Conservation (phyloP, 352 stramenopile genomes). For the Phytophthora fragariae region DNA sequence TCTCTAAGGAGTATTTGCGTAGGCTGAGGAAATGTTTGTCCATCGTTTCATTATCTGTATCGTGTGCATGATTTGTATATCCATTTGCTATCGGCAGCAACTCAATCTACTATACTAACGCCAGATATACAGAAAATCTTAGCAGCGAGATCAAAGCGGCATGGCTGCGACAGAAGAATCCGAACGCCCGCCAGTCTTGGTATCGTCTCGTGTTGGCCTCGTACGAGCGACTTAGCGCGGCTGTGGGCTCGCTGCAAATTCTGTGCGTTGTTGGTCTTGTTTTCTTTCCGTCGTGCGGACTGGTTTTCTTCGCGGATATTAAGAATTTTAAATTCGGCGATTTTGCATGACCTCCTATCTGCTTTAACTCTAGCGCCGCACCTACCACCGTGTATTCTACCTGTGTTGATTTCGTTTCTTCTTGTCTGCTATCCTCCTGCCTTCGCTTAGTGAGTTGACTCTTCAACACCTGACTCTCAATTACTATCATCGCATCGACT, state of each 20-base stretch:
- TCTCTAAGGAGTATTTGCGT: background rate
- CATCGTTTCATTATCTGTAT: too few relatives aligned
- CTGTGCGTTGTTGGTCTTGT: background rate
- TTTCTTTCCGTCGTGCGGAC: background rate
- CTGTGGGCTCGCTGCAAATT: background rate
- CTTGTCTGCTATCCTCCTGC: background rate
- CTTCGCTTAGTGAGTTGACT: background rate
- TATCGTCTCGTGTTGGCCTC: background rate
- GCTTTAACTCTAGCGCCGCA: background rate
- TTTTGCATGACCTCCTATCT: background rate
- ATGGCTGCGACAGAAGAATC: background rate
- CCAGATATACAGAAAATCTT: too few relatives aligned
- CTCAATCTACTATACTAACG: too few relatives aligned
- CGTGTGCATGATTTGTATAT: too few relatives aligned
- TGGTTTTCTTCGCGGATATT: background rate
- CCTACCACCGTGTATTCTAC: too few relatives aligned
- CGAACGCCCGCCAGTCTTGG: background rate
- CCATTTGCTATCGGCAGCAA: too few relatives aligned
- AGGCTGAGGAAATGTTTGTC: too few relatives aligned
- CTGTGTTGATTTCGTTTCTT: too few relatives aligned
- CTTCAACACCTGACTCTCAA: background rate
- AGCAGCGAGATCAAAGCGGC: too few relatives aligned
- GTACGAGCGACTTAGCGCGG: background rate
- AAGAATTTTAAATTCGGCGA: background rate
- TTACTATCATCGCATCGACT: constrained; percentile 1